Conservation (phyloP, 176 grass and related monocot species). For the Carex parvula region DNA sequence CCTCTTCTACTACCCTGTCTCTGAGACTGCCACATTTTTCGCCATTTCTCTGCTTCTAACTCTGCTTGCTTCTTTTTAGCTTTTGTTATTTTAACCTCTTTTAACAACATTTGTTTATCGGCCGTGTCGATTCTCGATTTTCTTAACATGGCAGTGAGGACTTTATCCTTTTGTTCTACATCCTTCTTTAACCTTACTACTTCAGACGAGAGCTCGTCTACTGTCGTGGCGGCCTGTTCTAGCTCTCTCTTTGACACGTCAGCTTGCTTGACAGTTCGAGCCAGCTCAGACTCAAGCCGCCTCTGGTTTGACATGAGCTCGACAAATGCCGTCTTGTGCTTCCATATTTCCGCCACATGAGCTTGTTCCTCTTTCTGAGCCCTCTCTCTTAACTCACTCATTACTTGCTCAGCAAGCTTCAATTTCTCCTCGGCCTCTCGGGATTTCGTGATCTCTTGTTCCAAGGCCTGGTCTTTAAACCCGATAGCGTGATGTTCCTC, state of each 20-base stretch:
- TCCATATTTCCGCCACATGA: slow-evolving; percentile 50
- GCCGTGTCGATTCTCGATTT: slow-evolving; percentile 77
- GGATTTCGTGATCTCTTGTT: slow-evolving; percentile 33
- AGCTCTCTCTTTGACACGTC: slow-evolving; percentile 47
- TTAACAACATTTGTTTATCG: slow-evolving; percentile 58
- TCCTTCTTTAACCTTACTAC: slow-evolving; percentile 44
- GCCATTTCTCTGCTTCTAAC: slow-evolving; percentile 65
- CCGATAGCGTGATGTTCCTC: slow-evolving; percentile 29
- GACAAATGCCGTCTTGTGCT: slow-evolving; percentile 63
- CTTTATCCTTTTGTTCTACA: slow-evolving; percentile 78
- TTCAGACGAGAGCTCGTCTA: slow-evolving; percentile 46
- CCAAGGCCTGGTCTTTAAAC: slow-evolving; percentile 42
- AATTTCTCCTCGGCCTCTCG: slow-evolving; percentile 44
- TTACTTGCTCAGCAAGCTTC: slow-evolving; percentile 22
- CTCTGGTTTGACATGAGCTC: slow-evolving; percentile 62
- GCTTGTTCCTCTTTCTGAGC: slow-evolving; percentile 33
- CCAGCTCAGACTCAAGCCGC: slow-evolving; percentile 59
- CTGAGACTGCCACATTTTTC: slow-evolving; percentile 58
- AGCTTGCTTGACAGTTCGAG: slow-evolving; percentile 36
- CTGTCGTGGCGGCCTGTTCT: slow-evolving; percentile 34
- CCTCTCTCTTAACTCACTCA: slow-evolving; percentile 35
- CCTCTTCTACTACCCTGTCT: slow-evolving; percentile 33
- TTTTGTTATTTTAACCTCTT: slow-evolving; percentile 68
- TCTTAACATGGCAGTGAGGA: slow-evolving; percentile 74
- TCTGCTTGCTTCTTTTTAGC: slow-evolving; percentile 72